Evolutionary conservation across 2,329 filamentous ascomycete genomes (phyloP).

Genomic region (Clarireedia sp.): DNA sequence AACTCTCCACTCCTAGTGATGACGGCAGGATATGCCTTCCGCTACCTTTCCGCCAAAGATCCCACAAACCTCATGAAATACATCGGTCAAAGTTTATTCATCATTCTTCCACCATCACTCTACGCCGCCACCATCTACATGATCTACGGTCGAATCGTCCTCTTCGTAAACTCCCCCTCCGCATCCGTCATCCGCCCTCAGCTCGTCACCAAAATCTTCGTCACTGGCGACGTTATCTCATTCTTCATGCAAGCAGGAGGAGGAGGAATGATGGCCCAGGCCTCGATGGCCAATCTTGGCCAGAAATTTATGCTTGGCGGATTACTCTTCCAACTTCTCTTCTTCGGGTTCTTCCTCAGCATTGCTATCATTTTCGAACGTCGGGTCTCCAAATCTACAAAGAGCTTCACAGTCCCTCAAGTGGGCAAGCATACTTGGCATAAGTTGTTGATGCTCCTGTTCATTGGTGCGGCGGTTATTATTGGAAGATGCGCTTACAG

Average conservation of each 20-base stretch:
- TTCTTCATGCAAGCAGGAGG: slow-evolving; percentile 41
- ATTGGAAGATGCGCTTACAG: slow-evolving; percentile 41
- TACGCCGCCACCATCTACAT: slow-evolving; percentile 29
- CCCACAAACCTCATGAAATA: slow-evolving; percentile 30
- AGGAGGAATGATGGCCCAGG: slow-evolving; percentile 16
- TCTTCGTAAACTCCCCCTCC: slow-evolving; percentile 14
- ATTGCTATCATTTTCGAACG: slow-evolving; percentile 10
- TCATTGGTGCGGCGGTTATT: slow-evolving; percentile 36
- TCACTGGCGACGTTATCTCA: slow-evolving; percentile 44
- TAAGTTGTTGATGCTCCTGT: slow-evolving; percentile 34
- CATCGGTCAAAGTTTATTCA: slow-evolving; percentile 21
- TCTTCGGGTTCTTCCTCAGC: slow-evolving; percentile 41
- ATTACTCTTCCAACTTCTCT: slow-evolving; percentile 40
- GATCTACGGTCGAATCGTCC: slow-evolving; percentile 24
- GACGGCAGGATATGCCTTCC: slow-evolving; percentile 16
- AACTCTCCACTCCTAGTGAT: slow-evolving; percentile 14
- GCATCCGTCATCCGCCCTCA: slow-evolving; percentile 32
- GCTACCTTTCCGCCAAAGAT: slow-evolving; percentile 15
- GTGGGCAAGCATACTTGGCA: slow-evolving; percentile 20
- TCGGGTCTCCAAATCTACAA: neutral
- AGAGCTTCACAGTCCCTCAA: no score
- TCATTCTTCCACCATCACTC: slow-evolving; percentile 28
- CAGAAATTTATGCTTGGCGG: slow-evolving; percentile 36
- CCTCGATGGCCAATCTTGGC: neutral
- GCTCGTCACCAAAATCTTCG: slow-evolving; percentile 48